These are phyloP conservation scores for Fusarium sp. DNA, from an alignment of 2,329 filamentous ascomycete species.

Conservation along the genomic window DNA sequence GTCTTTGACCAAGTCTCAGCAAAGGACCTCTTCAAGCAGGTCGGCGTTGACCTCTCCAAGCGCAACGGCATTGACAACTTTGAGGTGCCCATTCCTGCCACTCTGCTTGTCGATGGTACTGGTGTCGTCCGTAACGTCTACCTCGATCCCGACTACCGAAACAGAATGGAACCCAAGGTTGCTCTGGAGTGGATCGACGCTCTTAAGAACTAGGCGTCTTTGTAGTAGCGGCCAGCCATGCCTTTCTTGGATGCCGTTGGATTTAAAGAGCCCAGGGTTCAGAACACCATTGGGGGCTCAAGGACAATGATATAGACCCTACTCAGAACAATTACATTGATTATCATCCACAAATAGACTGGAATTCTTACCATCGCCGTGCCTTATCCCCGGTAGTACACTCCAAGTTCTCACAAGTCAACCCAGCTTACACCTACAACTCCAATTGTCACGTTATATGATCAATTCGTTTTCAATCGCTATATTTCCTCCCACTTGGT, in stretches of 20 bases:
- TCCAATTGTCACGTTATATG: too few relatives aligned
- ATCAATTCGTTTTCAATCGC: background rate
- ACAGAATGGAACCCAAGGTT: slow-evolving; percentile 49
- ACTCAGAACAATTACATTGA: too few relatives aligned
- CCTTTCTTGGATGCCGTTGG: background rate
- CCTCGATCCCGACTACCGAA: slow-evolving; percentile 51
- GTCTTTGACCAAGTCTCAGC: slow-evolving; percentile 46
- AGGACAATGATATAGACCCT: background rate
- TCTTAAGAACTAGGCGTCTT: background rate
- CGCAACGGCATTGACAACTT: slow-evolving; percentile 52
- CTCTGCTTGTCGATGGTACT: slow-evolving; percentile 49
- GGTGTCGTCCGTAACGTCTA: slow-evolving; percentile 50
- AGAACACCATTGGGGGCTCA: too few relatives aligned
- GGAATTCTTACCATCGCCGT: too few relatives aligned
- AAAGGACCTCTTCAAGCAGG: slow-evolving; percentile 38
- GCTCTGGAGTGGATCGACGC: slow-evolving; percentile 49
- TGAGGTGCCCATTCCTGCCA: slow-evolving; percentile 53
- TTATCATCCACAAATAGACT: too few relatives aligned
- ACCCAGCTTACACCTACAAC: background rate
- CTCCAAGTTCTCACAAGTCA: too few relatives aligned
- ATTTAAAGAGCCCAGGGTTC: background rate
- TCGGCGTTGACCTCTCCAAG: slow-evolving; percentile 46
- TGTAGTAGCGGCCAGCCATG: background rate
- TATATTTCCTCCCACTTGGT: background rate
- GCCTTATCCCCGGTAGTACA: too few relatives aligned